These are phyloP conservation scores for Fremontodendron californicum DNA, from an alignment of 345 rosid genomes.

Conservation along the genomic window DNA sequence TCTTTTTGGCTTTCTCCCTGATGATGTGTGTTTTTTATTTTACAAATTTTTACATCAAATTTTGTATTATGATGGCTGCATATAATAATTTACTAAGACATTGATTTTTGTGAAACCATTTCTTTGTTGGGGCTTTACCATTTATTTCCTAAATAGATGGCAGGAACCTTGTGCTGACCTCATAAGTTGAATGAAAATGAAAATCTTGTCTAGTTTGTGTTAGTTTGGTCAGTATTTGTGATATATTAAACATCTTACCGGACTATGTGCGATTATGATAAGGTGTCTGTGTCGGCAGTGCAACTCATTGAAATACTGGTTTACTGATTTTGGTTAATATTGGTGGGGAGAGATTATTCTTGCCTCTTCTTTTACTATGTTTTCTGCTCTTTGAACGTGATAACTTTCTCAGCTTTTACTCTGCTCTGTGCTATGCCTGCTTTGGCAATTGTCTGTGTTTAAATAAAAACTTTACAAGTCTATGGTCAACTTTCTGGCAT, in stretches of 20 bases:
- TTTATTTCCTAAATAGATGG: not conserved
- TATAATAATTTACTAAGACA: not conserved
- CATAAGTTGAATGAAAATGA: not conserved
- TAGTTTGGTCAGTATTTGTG: not conserved
- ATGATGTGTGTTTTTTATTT: not conserved
- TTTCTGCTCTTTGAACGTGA: not conserved
- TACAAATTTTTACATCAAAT: not conserved
- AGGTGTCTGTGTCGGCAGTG: not conserved
- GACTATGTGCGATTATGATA: not conserved
- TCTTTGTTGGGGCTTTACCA: not conserved
- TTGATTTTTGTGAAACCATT: not conserved
- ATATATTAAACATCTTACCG: not conserved
- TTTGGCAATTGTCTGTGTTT: not conserved
- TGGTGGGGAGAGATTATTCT: not conserved
- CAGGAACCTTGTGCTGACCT: not conserved
- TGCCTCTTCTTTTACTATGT: not conserved
- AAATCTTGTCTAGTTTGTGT: not conserved
- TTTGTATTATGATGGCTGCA: not conserved
- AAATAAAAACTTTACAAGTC: not conserved
- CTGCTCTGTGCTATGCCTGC: not conserved
- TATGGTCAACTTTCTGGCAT: not conserved
- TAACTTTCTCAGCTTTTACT: not conserved
- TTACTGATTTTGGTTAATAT: not conserved
- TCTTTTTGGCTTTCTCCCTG: not conserved
- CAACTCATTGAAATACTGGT: not conserved